A percentile compares a stretch with the other conserved stretches of the same genome.
Conservation (phyloP, 495 filamentous ascomycete species). For the Daldinia caldariorum region DNA sequence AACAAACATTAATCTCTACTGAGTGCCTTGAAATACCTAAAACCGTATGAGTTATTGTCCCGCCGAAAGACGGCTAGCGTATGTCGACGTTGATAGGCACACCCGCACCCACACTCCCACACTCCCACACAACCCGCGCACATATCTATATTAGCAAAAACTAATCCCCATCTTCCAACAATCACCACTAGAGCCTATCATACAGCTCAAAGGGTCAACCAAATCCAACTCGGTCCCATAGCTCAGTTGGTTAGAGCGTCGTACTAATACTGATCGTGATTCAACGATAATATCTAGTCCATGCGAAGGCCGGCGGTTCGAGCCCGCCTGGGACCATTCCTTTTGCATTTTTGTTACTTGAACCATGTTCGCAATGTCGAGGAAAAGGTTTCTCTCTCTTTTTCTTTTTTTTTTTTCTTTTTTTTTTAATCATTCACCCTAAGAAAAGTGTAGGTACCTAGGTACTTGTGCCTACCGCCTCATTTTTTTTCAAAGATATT, state of each 20-base stretch:
- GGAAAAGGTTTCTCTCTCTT: no score
- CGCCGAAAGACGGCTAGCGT: background rate
- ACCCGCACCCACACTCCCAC: background rate
- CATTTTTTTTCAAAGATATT: no score
- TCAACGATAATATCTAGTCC: background rate
- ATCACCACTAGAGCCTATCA: no score
- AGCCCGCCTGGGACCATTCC: slow-evolving; percentile 4
- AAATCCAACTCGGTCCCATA: background rate
- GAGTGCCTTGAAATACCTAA: no score
- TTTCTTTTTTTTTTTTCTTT: no score
- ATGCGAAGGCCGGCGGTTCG: slow-evolving; percentile 8
- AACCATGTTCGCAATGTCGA: no score
- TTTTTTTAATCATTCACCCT: no score
- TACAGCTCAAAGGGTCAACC: no score
- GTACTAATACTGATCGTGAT: background rate
- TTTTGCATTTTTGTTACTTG: background rate
- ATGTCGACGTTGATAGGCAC: background rate
- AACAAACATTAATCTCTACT: no score
- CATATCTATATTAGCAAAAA: no score
- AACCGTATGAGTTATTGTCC: background rate
- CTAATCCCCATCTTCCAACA: background rate
- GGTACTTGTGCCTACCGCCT: no score
- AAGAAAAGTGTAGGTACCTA: no score
- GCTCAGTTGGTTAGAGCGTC: slow-evolving; percentile 3
- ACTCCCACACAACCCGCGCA: background rate